Evolutionary conservation across 2,329 filamentous ascomycete genomes (phyloP).

Genomic region (Beauveria scarabaeidicola): DNA sequence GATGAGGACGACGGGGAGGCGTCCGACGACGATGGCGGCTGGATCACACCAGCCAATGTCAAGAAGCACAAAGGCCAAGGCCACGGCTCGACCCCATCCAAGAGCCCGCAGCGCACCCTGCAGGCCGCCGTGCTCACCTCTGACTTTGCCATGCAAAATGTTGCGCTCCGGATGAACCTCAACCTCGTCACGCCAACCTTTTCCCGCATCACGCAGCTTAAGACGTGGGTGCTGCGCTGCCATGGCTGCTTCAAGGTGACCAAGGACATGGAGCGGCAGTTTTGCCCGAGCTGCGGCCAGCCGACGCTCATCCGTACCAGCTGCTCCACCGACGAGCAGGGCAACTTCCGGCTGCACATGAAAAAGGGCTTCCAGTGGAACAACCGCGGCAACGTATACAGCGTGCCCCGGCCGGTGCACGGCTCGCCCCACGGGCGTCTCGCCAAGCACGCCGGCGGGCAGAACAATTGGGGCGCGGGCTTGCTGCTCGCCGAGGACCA

Average conservation of each 20-base stretch:
- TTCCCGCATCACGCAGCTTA: conserved; percentile 72
- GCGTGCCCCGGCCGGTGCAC: conserved; percentile 80
- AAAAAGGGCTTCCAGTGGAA: conserved; percentile 97
- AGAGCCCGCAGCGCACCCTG: conserved; percentile 54
- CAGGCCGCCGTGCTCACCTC: conserved; percentile 88
- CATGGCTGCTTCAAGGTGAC: conserved; percentile 86
- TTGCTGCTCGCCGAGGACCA: conserved; percentile 90
- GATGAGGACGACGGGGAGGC: conserved; percentile 33
- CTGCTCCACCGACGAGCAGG: conserved; percentile 73
- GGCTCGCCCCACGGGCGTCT: conserved; percentile 73
- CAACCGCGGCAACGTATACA: conserved; percentile 83
- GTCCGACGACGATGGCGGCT: conserved; percentile 58
- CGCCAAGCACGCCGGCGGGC: conserved; percentile 62
- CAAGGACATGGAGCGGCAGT: conserved; percentile 79
- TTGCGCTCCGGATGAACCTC: conserved; percentile 88
- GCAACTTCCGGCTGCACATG: conserved; percentile 76
- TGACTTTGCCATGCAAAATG: conserved; percentile 97
- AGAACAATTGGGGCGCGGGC: conserved; percentile 76
- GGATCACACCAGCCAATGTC: conserved; percentile 93
- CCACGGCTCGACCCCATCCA: conserved; percentile 33
- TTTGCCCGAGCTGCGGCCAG: conserved; percentile 87
- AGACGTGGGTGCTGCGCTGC: conserved; percentile 84
- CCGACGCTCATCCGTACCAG: conserved; percentile 75
- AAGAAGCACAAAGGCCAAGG: conserved; percentile 70
- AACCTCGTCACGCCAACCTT: conserved; percentile 75